Evolutionary conservation across 192 early-diverging fungal genomes (phyloP), one percentile per base, ranked within the genome.

Genomic region (Thamnidium elegans): DNA sequence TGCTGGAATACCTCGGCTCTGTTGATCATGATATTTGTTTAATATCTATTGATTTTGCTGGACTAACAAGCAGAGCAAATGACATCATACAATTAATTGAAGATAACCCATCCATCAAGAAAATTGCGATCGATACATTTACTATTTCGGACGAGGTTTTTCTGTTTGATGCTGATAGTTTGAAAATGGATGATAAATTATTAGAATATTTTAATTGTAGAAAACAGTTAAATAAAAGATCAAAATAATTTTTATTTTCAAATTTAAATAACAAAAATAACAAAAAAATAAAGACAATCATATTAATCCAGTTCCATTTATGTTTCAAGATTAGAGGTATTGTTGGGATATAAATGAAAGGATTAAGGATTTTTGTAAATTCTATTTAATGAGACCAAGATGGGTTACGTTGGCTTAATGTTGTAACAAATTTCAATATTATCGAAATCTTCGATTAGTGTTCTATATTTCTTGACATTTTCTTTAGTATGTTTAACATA

Each of bases 111-210:
- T 54, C 52, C 7, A 32, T 54, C 23, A 54, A 54, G 15, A 54
- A 36, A 34, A 54, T 54, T 34, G 52, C 52, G 26, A 54, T 54
- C 8, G 52, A 54, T 32, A 54, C 26, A 30, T 54, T 54, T 54
- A 21, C 52, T 15, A 32, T 54, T 30, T 54, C 30, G 10, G 23
- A 54, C 15, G 52, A 54, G 31, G 3, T 54, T 32, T 54, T 54
- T 54, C 7, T 54, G 7, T 54, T 54, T 54, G 26, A 54, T 54
- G 31, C 52, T 54, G 26, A 30, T 34, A 31, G 15, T 32, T 54
- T 54, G 15, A 31, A 32, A 30, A 54, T 26, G 15, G 15, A 54
- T 34, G 14, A 54, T 54, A 15, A 54, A 32, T 54, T 31, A 15
- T 54, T 54, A 54, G 30, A 54, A 14, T 4, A 54, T 30, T 54